Conservation (phyloP, 2,329 filamentous ascomycete genomes). For the Aspergillus quadrilineatus region DNA sequence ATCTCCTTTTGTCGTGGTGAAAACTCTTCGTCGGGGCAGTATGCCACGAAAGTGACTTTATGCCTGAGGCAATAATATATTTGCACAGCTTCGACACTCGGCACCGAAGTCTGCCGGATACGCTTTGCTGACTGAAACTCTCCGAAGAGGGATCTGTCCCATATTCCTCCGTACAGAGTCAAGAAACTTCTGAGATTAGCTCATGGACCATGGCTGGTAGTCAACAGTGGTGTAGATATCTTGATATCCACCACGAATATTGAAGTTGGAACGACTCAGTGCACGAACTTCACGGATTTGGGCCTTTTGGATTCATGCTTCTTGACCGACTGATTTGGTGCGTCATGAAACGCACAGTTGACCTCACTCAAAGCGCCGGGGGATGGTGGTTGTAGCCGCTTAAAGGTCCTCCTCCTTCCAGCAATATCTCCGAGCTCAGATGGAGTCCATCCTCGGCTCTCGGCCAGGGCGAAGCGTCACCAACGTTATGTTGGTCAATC, state of each 20-base stretch:
- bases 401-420: neutral
- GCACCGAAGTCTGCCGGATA: too few relatives aligned
- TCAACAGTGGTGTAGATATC: neutral
- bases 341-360: neutral
- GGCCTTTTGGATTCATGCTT: neutral
- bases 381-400: neutral
- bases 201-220: neutral
- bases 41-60: too few relatives aligned
- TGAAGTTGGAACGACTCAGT: neutral
- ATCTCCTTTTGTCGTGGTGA: too few relatives aligned
- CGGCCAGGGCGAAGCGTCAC: constrained; percentile 22
- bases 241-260: neutral
- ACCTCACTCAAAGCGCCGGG: neutral
- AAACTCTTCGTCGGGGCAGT: too few relatives aligned
- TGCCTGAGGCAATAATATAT: too few relatives aligned
- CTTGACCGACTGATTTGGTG: neutral
- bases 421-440: constrained; percentile 12
- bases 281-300: too few relatives aligned
- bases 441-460: constrained; percentile 22
- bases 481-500: neutral
- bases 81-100: too few relatives aligned
- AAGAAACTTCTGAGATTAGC: neutral
- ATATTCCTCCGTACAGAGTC: neutral
- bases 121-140: too few relatives aligned
- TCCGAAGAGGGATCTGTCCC: too few relatives aligned